Evolutionary conservation across 2,329 filamentous ascomycete species (phyloP), one percentile per base, ranked within the genome.

Genomic region (Arthrobotrys conoides): DNA sequence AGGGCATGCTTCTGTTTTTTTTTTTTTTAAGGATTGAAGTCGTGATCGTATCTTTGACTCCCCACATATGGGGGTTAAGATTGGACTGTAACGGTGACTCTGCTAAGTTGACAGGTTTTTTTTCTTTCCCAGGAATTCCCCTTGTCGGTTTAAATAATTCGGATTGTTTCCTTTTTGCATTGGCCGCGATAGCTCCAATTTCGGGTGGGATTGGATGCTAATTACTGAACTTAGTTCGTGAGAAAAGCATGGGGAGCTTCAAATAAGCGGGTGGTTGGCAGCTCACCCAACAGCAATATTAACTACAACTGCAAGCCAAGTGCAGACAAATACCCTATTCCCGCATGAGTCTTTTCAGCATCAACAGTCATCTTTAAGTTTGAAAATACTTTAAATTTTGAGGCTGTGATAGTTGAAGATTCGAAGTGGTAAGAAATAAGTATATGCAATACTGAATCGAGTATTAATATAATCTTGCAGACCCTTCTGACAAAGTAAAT

Each of bases 101-200:
- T 59, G 53, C 20, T 51, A 16, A n/a, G 48, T 27, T 9, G 9
- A 55, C 5, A 6, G 20, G 53, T 63, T 38, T 51, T 61, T 46
- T 20, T 51, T 24, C 10, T 20, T 51, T 51, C 41, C 44, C 44
- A 53, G 55, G 30, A 59, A 65, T 48, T 36, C 22, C 53, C 53
- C 38, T 49, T 61, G 57, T 44, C 36, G 57, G 6, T n/a, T 5
- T 2, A 44, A 61, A 14, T 24, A 14, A 24, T 59, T 59, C 30
- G 30, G n/a, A 20, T 22, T 71, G 48, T 67, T 73, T 73, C 70
- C 67, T 73, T 73, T 73, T 73, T 55, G 53, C 16, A 59, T 59
- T 33, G 49, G 38, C 57, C 38, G 36, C 41, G 70, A 67, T 73
- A 73, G 70, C 70, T 73, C 70, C 49, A 73, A 66, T 73, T 73